Evolutionary conservation across 2,329 filamentous ascomycete species (phyloP).

Genomic region (Botrytis elliptica): DNA sequence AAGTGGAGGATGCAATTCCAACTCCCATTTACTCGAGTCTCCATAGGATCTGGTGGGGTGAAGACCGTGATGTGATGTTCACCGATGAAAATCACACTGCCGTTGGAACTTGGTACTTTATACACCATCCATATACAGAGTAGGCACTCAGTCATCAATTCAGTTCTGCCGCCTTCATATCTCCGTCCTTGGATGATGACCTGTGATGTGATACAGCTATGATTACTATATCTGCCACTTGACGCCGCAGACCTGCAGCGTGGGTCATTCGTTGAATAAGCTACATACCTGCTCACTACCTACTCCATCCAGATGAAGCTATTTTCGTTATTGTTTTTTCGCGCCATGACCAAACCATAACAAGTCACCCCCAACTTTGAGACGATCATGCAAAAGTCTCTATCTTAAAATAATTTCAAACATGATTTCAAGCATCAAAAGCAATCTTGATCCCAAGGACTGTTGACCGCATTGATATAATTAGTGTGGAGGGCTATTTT

Average conservation of each 20-base stretch:
- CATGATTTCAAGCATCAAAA: neutral
- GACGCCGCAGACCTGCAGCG: neutral
- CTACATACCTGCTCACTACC: neutral
- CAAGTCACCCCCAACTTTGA: neutral
- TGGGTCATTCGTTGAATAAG: neutral
- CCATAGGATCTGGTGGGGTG: constrained; percentile 1
- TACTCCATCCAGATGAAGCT: neutral
- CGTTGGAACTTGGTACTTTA: neutral
- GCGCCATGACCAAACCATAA: neutral
- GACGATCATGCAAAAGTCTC: neutral
- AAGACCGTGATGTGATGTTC: neutral
- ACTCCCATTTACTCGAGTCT: constrained; percentile 3
- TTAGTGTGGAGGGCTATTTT: neutral
- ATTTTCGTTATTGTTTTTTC: neutral
- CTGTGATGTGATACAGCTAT: neutral
- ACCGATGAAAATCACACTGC: neutral
- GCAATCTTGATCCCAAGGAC: neutral
- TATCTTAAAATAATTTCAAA: neutral
- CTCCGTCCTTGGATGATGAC: neutral
- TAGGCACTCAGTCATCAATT: neutral
- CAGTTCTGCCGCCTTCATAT: neutral
- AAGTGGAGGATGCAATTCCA: constrained; percentile 7
- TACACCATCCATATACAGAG: too few species aligned
- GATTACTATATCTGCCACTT: neutral
- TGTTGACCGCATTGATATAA: neutral